A percentile compares a stretch with the other conserved stretches of the same genome.
Evolutionary conservation across 208 protist genomes (phyloP).

Genomic region (Sergeia podlipaevii): DNA sequence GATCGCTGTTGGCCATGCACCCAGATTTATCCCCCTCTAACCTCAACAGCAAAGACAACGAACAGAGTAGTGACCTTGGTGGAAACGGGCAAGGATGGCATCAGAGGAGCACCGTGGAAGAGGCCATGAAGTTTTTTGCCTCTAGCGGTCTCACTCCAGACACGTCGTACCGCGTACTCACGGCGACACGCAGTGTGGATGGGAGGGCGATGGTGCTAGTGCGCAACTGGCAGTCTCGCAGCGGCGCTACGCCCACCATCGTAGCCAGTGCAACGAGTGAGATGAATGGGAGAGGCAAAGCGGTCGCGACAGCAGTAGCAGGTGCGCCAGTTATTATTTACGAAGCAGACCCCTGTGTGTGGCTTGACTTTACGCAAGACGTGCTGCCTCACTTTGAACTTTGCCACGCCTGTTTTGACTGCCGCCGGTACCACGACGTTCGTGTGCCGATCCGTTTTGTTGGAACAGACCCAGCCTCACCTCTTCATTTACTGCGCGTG

Average conservation of each 20-base stretch:
- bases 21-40: background rate
- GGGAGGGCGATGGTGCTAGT: constrained; percentile 38
- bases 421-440: constrained; percentile 54
- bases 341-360: constrained; percentile 25
- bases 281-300: background rate
- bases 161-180: constrained; percentile 56
- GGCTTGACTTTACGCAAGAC: constrained; percentile 29
- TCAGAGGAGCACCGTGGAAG: background rate
- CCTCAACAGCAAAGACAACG: too few relatives aligned
- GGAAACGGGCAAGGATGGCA: too few relatives aligned
- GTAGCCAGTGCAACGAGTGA: background rate
- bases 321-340: background rate
- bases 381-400: constrained; percentile 30
- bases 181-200: constrained; percentile 24
- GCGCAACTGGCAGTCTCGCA: constrained; percentile 30
- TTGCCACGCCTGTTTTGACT: constrained; percentile 66
- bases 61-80: too few relatives aligned
- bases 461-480: constrained; percentile 17
- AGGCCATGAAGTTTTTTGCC: background rate
- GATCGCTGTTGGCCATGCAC: constrained; percentile 6
- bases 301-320: background rate
- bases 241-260: background rate
- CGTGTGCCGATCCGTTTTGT: constrained; percentile 33
- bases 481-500: constrained; percentile 32
- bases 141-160: constrained; percentile 24